Evolutionary conservation across 495 filamentous ascomycete genomes (phyloP), one percentile per base, ranked within the genome.

Genomic region (Corynascus novoguineensis): DNA sequence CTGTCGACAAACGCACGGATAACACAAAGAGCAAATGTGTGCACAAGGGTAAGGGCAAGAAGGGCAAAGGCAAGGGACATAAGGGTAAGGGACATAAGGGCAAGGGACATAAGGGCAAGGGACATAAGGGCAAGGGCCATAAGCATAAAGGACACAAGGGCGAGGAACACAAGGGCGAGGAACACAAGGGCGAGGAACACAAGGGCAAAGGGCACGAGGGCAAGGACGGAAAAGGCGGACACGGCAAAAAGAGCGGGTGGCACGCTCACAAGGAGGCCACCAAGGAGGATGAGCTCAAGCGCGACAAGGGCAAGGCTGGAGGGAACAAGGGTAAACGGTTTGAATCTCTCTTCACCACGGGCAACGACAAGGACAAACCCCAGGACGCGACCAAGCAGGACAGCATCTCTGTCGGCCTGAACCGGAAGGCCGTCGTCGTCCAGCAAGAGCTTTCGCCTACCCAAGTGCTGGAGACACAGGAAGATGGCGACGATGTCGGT

Each of bases 111-210:
- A 27, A 37, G 12, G 31, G 11, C n/a, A 32, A 38, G 21, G 50
- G 44, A 7, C 7, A 54, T 9, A 24, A 49, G 19, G 31, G 22
- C 28, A 29, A 57, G 21, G 50, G 44, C 7, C 7, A 54, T 9
- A 42, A 50, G 8, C n/a, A n/a, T n/a, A n/a, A n/a, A n/a, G n/a
- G n/a, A n/a, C n/a, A n/a, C n/a, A 42, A 50, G 8, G n/a, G n/a
- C n/a, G n/a, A n/a, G n/a, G n/a, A n/a, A n/a, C n/a, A n/a, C n/a
- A 24, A 56, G 11, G 19, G 28, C 4, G 17, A 59, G 11, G 19
- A 65, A n/a, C 46, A 53, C 8, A 24, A 56, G 11, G 46, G 61
- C 21, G 2, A 35, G 19, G 27, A 58, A 5, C 46, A 53, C 8
- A 31, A 51, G 34, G 44, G 40, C 3, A 50, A 35, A 12, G 27